Conservation (phyloP, 2,329 filamentous ascomycete species). For the Fusarium nematophilum region DNA sequence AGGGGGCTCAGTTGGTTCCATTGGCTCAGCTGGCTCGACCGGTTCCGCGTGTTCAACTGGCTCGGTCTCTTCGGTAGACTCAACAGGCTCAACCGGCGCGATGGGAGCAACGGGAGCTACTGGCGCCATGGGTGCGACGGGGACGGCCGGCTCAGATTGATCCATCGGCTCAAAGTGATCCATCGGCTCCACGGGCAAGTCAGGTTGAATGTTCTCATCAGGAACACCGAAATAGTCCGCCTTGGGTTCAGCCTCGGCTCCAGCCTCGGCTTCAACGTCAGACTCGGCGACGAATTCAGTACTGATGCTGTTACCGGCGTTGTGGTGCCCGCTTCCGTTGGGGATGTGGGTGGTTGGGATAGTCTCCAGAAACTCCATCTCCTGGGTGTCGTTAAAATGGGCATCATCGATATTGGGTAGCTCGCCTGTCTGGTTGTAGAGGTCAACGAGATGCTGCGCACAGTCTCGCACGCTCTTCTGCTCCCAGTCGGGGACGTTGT, state of each 20-base stretch:
- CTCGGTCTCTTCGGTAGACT: conserved; percentile 28
- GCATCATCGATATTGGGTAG: conserved; percentile 49
- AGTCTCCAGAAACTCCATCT: conserved; percentile 46
- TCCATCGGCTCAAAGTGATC: conserved; percentile 51
- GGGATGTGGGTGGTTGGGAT: conserved; percentile 27
- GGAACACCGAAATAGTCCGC: conserved; percentile 23
- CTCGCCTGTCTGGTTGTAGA: conserved; percentile 48
- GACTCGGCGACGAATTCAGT: conserved; percentile 47
- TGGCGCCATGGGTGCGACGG: conserved; percentile 28
- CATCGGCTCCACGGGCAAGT: conserved; percentile 40
- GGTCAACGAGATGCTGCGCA: conserved; percentile 50
- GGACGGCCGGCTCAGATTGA: conserved; percentile 17
- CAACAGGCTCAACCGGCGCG: conserved; percentile 11
- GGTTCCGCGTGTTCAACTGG: conserved; percentile 4
- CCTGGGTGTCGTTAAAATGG: conserved; percentile 47
- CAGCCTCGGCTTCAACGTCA: conserved; percentile 41
- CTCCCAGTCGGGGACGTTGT: conserved; percentile 48
- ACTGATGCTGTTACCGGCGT: conserved; percentile 33
- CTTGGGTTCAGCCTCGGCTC: conserved; percentile 19
- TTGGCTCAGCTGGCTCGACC: conserved; percentile 6
- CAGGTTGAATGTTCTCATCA: conserved; percentile 41
- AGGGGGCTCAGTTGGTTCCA: conserved; percentile 15
- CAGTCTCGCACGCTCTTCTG: conserved; percentile 49
- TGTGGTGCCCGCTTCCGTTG: conserved; percentile 13
- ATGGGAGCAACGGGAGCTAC: conserved; percentile 15